Conservation (phyloP, 1,139 yeast genomes). For the Nakaseomyces glabratus region DNA sequence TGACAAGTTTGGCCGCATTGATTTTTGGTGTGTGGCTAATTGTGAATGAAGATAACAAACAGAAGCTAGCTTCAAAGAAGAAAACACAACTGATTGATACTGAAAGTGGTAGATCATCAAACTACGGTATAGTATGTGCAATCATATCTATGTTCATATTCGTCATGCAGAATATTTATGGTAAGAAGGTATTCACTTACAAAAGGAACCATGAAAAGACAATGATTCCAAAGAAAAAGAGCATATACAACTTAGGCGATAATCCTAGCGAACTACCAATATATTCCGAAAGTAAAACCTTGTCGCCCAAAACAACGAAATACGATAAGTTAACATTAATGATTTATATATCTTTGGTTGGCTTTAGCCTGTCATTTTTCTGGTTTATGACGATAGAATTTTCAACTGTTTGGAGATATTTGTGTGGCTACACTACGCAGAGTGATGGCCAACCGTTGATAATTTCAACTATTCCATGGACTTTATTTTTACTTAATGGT, state of each 20-base stretch:
- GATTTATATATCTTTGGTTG: constrained; percentile 74
- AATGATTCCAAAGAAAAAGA: constrained; percentile 2
- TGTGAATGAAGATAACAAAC: constrained; percentile 24
- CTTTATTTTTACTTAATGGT: constrained; percentile 45
- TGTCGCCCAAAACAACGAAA: constrained; percentile 16
- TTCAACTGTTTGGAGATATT: constrained; percentile 23
- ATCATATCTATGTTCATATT: constrained; percentile 75
- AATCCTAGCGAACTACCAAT: constrained; percentile 4
- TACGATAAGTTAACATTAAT: constrained; percentile 82
- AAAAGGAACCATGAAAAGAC: constrained; percentile 19
- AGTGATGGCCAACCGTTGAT: not conserved
- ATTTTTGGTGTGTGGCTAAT: constrained; percentile 33
- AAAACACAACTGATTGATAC: constrained; percentile 1
- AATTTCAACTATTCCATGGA: constrained; percentile 31
- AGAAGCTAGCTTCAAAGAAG: constrained; percentile 4
- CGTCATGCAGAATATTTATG: constrained; percentile 87
- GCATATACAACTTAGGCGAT: constrained; percentile 7
- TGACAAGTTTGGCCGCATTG: constrained; percentile 50
- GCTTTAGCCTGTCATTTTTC: constrained; percentile 72
- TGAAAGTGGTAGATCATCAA: constrained; percentile 34
- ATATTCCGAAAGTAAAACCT: constrained; percentile 5
- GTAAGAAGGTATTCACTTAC: constrained; percentile 71
- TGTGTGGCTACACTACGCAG: constrained; percentile 9
- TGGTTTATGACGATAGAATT: constrained; percentile 67
- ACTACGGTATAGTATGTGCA: constrained; percentile 68